Base-by-base conservation (phyloP, 1,284 basidiomycete species). In the Microstroma glucosiphilum region DNA sequence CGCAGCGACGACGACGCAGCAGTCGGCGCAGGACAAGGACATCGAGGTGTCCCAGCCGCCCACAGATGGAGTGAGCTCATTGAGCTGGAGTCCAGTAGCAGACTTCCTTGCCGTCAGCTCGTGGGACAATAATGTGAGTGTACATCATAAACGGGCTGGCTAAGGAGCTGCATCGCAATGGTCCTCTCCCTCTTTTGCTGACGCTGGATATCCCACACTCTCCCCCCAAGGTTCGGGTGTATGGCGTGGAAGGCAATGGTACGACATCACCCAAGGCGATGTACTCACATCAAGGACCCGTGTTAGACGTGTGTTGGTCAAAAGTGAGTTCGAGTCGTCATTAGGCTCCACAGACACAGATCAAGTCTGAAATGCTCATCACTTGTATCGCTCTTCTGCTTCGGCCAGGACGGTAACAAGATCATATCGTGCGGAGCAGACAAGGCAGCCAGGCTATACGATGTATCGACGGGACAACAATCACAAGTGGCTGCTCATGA, bases 371-470 rank as follows among this genome's bases (percentile, higher is more conserved):
- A 37, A 37, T 37, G 30, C 30, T 37, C 30, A 21, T 1, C 53
- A 48, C 4, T 37, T 9, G 30, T 9, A 3, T 3, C 9, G 30
- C 30, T 37, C 30, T 26, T 11, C 2, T 63, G 82, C 87, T 48
- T 21, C 17, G 4, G 3, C 15, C 15, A 48, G 51, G 89, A 91
- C 66, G 90, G 90, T 40, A 87, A 83, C 71, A 89, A 89, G 78
- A 82, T 92, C 40, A 85, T 92, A 71, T 91, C 89, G 19, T 87
- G 87, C n/a, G 90, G 90, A 46, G 88, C 88, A 42, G 91, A 94
- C 82, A 91, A 91, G 78, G 87, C 87, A 9, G 90, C 84, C 6
- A 84, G 88, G 58, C 87, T 90, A 85, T 91, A 86, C 80, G 91
- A 93, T 76, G 82, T 91, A 48, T 82, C 84, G 41, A 89, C 89